Evolutionary conservation across 2,329 filamentous ascomycete genomes (phyloP).

Genomic region (Plectosphaerella cucumerina): DNA sequence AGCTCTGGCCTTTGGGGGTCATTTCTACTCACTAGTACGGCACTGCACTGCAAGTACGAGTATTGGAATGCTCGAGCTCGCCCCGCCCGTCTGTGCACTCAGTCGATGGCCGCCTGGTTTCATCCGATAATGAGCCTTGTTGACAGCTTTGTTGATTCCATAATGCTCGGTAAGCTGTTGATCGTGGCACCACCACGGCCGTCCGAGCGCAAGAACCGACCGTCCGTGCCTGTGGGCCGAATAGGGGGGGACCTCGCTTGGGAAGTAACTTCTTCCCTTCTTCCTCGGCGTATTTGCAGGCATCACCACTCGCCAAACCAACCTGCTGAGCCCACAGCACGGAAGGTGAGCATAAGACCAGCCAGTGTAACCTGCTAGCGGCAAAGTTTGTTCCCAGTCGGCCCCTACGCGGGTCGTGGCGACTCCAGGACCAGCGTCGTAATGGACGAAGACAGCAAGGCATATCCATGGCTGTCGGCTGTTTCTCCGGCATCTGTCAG

Average conservation of each 20-base stretch:
- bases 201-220: not conserved
- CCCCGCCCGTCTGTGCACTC: not conserved
- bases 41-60: no score
- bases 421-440: no score
- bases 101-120: not conserved
- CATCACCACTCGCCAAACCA: not conserved
- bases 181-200: not conserved
- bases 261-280: not conserved
- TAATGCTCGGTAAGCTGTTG: not conserved
- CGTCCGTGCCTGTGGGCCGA: not conserved
- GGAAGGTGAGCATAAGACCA: not conserved
- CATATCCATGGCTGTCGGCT: no score
- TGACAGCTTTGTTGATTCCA: not conserved
- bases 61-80: not conserved
- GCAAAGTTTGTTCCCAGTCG: not conserved
- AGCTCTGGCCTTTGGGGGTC: no score
- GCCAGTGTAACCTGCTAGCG: not conserved
- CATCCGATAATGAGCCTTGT: not conserved
- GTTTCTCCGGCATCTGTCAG: no score
- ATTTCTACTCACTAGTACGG: no score
- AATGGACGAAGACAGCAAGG: no score
- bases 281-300: not conserved
- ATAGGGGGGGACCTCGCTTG: not conserved
- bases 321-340: not conserved
- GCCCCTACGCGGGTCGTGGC: not conserved